Conservation (phyloP, 352 stramenopile genomes). For the Phytophthora boehmeriae region DNA sequence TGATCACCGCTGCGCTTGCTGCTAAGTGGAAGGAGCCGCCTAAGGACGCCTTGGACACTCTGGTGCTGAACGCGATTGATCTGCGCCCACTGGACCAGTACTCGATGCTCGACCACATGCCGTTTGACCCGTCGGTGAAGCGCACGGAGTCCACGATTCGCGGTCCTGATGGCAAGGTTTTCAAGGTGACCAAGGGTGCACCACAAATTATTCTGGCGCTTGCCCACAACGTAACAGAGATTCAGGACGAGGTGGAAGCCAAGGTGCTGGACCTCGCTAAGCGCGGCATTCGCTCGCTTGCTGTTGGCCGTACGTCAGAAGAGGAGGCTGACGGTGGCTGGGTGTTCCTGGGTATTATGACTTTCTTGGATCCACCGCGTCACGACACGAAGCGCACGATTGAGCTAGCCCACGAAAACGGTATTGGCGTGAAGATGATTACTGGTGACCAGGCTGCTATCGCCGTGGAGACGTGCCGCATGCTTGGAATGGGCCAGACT, state of each 20-base stretch:
- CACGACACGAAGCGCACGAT: conserved; percentile 95
- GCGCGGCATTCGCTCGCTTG: conserved; percentile 88
- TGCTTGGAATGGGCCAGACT: conserved; percentile 91
- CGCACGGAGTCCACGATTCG: conserved; percentile 92
- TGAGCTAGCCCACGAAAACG: conserved; percentile 86
- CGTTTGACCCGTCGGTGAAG: conserved; percentile 90
- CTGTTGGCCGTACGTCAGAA: conserved; percentile 83
- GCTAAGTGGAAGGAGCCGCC: conserved; percentile 95
- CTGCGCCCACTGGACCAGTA: conserved; percentile 85
- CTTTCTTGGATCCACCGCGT: conserved; percentile 95
- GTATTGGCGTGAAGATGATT: conserved; percentile 97
- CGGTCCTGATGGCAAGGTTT: conserved; percentile 75
- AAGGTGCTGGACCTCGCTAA: conserved; percentile 91
- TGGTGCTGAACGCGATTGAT: conserved; percentile 89
- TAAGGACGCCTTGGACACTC: conserved; percentile 94
- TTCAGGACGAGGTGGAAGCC: conserved; percentile 83
- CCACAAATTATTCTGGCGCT: conserved; percentile 93
- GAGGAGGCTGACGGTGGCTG: conserved; percentile 84
- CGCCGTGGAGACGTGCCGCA: conserved; percentile 92
- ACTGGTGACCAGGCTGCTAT: conserved; percentile 96
- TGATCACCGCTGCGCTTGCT: conserved; percentile 92
- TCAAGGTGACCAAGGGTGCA: conserved; percentile 95
- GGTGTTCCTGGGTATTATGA: conserved; percentile 95
- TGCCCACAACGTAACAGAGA: conserved; percentile 71
- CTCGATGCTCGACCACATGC: conserved; percentile 80